These are phyloP conservation scores for Hypoxylon intermedium DNA, from an alignment of 495 filamentous ascomycete species.

Conservation along the genomic window DNA sequence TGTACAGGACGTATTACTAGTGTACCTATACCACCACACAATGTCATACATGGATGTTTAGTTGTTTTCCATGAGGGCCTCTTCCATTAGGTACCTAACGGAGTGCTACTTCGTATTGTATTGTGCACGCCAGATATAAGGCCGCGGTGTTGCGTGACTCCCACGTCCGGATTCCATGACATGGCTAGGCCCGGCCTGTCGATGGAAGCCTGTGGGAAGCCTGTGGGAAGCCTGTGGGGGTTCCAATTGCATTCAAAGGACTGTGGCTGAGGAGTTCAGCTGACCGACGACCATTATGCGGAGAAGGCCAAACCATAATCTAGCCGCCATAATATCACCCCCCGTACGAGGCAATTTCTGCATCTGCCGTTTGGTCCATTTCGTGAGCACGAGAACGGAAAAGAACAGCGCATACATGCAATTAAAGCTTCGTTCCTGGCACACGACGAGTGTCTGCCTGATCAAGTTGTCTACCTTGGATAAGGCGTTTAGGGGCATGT, in stretches of 20 bases:
- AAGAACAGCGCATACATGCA: constrained; percentile 30
- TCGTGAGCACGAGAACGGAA: constrained; percentile 29
- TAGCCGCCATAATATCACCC: constrained; percentile 34
- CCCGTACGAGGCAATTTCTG: constrained; percentile 28
- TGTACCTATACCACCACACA: constrained; percentile 1
- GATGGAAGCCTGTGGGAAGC: no score
- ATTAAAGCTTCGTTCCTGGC: constrained; percentile 15
- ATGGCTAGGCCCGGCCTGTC: background rate
- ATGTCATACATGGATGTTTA: background rate
- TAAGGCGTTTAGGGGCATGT: constrained; percentile 2
- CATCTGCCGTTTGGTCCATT: constrained; percentile 27
- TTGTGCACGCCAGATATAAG: constrained; percentile 14
- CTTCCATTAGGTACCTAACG: background rate
- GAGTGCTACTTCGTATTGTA: constrained; percentile 29
- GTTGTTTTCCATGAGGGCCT: background rate
- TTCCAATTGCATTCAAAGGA: constrained; percentile 4
- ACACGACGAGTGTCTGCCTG: constrained; percentile 35
- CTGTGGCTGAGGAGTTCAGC: constrained; percentile 37
- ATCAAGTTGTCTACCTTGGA: constrained; percentile 15
- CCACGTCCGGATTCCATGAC: constrained; percentile 10
- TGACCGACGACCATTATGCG: constrained; percentile 32
- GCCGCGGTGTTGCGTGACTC: constrained; percentile 19
- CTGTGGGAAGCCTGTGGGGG: constrained; percentile 20
- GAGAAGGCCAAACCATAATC: constrained; percentile 16
- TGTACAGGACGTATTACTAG: background rate